phyloP scores from a whole-genome alignment of 257 asterid genomes.

The Solanum sejunctum region DNA sequence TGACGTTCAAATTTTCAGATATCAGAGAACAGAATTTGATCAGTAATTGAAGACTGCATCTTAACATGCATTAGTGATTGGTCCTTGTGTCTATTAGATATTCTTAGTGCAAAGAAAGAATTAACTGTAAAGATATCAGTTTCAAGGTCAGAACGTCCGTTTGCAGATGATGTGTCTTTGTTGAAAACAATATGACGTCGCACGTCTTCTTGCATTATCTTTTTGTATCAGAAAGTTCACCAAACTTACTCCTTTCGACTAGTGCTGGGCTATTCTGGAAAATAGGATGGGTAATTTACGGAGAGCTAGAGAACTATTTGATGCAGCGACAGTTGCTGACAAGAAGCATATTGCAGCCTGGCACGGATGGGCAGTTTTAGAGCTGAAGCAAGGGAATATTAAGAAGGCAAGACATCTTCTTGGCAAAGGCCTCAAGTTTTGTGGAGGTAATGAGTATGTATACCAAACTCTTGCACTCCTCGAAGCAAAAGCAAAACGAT shows the following conservation, averaged over 20 bases:
- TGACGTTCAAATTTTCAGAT: background rate
- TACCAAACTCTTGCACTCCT: slow-evolving; percentile 92
- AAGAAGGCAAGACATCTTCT: slow-evolving; percentile 81
- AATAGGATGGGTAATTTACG: slow-evolving; percentile 71
- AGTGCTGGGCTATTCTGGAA: slow-evolving; percentile 99
- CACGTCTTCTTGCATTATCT: background rate
- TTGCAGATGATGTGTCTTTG: background rate
- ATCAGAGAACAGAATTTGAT: background rate
- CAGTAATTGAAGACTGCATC: background rate
- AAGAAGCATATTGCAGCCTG: slow-evolving; percentile 88
- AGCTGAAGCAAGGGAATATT: slow-evolving; percentile 70
- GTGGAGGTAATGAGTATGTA: slow-evolving; percentile 88
- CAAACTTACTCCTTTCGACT: slow-evolving; percentile 9
- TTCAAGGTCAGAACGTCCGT: background rate
- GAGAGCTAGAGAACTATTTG: slow-evolving; percentile 78
- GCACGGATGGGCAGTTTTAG: slow-evolving; percentile 99
- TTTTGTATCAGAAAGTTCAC: slow-evolving; percentile 4
- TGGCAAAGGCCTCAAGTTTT: slow-evolving; percentile 75
- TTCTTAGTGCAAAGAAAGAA: background rate
- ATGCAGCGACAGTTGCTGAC: slow-evolving; percentile 95
- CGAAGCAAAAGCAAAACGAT: slow-evolving; percentile 74
- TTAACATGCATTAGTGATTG: background rate
- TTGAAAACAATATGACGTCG: background rate
- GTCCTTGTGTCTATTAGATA: background rate
- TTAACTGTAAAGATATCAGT: background rate